Percentiles rank a stretch among this genome's conserved stretches.
phyloP scores from a whole-genome alignment of 306 rosid species.

The Coriaria nepalensis region DNA sequence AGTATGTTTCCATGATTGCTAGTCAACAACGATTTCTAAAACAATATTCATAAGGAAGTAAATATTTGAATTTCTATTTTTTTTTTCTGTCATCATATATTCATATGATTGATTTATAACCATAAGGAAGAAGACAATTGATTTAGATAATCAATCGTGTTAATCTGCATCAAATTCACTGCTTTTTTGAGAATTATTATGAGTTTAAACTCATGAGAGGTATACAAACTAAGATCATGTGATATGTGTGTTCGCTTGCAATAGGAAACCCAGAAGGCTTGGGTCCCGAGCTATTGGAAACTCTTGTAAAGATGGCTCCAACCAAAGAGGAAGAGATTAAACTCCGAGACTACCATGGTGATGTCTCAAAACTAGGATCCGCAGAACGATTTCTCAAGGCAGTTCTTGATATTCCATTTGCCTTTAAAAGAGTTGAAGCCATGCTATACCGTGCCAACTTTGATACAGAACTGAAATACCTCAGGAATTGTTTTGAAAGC shows the following conservation, averaged over 20 bases:
- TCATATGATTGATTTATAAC: no score
- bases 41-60: no score
- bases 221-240: no score
- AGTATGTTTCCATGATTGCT: no score
- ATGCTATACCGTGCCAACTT: slow-evolving; percentile 96
- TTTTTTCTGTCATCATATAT: no score
- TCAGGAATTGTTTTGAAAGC: slow-evolving; percentile 78
- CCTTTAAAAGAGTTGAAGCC: slow-evolving; percentile 93
- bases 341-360: slow-evolving; percentile 60
- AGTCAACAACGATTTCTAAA: no score
- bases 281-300: slow-evolving; percentile 89
- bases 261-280: slow-evolving; percentile 90
- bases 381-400: slow-evolving; percentile 93
- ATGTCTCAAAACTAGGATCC: slow-evolving; percentile 71
- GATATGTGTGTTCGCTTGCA: slow-evolving; percentile 13
- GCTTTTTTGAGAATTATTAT: no score
- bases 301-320: slow-evolving; percentile 98
- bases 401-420: slow-evolving; percentile 79
- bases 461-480: slow-evolving; percentile 76
- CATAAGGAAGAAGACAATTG: no score
- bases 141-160: no score
- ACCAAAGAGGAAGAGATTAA: slow-evolving; percentile 97
- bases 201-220: no score
- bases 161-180: no score
- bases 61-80: no score